Evolutionary conservation across 768 basidiomycete genomes (phyloP), one percentile per base, ranked within the genome.

Genomic region (Saitozyma sp.): DNA sequence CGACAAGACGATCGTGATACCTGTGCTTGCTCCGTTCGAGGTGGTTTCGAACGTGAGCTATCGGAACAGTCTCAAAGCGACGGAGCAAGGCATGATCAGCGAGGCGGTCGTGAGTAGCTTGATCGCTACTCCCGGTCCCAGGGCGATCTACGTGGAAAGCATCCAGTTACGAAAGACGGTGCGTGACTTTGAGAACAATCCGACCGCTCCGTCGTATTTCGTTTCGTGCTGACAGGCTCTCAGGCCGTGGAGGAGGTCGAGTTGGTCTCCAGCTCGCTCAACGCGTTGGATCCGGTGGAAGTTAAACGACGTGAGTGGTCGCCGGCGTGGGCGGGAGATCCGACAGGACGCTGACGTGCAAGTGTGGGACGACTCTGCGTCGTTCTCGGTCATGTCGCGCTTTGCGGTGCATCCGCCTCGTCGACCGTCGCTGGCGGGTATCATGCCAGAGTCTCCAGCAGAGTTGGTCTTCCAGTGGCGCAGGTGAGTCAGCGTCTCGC

Each of bases 281-380:
- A 29, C 29, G 29, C 29, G 29, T 29, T 5, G 29, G 29, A 29
- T 29, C 29, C 29, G 29, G 29, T 29, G 29, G 2, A 29, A 29
- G 29, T 29, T 5, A 29, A 29, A 29, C 29, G 29, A 29, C 29
- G 29, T 29, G 29, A 48, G 10, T 57, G n/a, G 20, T 50, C 57
- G 8, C 5, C 51, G 8, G 9, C 45, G n/a, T 17, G 1, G 10
- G 41, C 9, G 11, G 3, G 1, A 46, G 41, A 29, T 4, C 41
- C 19, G 17, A 29, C 5, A 8, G 87, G 16, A 41, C 1, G 55
- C 55, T 56, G n/a, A 56, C 42, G 52, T 77, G 79, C 16, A 79
- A 84, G 46, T 82, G 79, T 74, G 68, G 91, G 90, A 90, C 81
- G 84, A 80, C 85, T 87, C 89, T 85, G 70, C 45, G 75, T 9